A percentile compares a stretch with the other conserved stretches of the same genome.
Evolutionary conservation across 345 rosid species (phyloP).

Genomic region (Sonneratia alba): DNA sequence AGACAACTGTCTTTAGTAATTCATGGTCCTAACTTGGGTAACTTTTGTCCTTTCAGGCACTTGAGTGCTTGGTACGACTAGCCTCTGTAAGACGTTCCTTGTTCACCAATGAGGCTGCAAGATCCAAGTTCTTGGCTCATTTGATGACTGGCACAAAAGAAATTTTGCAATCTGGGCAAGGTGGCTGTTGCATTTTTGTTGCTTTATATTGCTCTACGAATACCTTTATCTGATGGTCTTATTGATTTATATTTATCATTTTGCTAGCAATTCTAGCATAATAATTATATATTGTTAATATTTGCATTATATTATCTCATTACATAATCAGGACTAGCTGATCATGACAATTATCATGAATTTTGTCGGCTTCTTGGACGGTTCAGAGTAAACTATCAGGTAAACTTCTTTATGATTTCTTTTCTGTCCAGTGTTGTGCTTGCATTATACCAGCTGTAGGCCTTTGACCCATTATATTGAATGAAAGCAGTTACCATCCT

Average conservation of each 20-base stretch:
- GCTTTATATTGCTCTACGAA: not conserved
- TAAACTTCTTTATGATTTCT: slow-evolving; percentile 14
- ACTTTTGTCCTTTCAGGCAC: slow-evolving; percentile 44
- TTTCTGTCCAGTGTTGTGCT: not conserved
- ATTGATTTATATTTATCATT: not conserved
- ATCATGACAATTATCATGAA: slow-evolving; percentile 99
- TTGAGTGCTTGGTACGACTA: slow-evolving; percentile 96
- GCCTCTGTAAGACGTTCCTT: slow-evolving; percentile 93
- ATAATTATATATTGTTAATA: not conserved
- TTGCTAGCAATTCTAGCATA: not conserved
- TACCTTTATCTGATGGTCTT: not conserved
- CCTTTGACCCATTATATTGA: not conserved
- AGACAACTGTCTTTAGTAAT: not conserved
- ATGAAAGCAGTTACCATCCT: not conserved
- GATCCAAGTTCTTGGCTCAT: slow-evolving; percentile 85
- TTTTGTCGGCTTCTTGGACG: slow-evolving; percentile 99
- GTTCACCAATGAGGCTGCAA: slow-evolving; percentile 78
- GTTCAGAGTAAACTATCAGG: slow-evolving; percentile 94
- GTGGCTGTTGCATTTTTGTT: slow-evolving; percentile 19
- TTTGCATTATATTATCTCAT: slow-evolving; percentile 1
- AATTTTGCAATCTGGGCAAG: slow-evolving; percentile 88
- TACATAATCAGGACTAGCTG: slow-evolving; percentile 73
- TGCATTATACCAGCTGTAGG: not conserved
- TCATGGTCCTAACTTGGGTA: not conserved
- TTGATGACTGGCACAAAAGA: slow-evolving; percentile 95